Evolutionary conservation across 331 rosid genomes (phyloP).

Genomic region (Erythrophleum ivorense): DNA sequence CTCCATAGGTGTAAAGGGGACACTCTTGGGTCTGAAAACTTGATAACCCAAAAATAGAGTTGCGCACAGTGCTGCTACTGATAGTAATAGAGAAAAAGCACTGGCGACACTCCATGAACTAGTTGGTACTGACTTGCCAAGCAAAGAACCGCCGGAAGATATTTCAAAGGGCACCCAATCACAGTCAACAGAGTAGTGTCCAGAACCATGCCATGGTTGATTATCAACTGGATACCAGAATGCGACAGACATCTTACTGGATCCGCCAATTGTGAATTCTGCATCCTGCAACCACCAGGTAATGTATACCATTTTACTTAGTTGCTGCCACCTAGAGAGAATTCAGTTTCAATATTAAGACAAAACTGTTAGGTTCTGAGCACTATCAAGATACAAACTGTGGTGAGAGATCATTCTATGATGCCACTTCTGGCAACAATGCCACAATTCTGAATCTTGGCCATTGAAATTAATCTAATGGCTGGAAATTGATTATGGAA

Average conservation of each 20-base stretch:
- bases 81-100: slow-evolving; percentile 72
- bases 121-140: slow-evolving; percentile 40
- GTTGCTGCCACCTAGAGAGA: slow-evolving; percentile 23
- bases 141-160: slow-evolving; percentile 51
- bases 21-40: slow-evolving; percentile 48
- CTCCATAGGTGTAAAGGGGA: slow-evolving; percentile 61
- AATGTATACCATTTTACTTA: slow-evolving; percentile 37
- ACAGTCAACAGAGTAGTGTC: slow-evolving; percentile 86
- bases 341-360: slow-evolving; percentile 21
- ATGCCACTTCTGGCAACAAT: neutral
- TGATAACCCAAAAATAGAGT: slow-evolving; percentile 70
- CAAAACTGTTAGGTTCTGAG: slow-evolving; percentile 15
- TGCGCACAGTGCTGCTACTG: slow-evolving; percentile 71
- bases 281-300: slow-evolving; percentile 76
- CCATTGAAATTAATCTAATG: neutral
- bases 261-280: slow-evolving; percentile 81
- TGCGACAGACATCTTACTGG: slow-evolving; percentile 92
- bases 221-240: slow-evolving; percentile 90
- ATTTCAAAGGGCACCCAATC: slow-evolving; percentile 90
- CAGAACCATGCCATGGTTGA: slow-evolving; percentile 91
- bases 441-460: neutral
- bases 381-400: slow-evolving; percentile 18
- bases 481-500: neutral
- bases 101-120: slow-evolving; percentile 61
- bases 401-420: neutral